Evolutionary conservation across 2,329 filamentous ascomycete genomes (phyloP), one percentile per base, ranked within the genome.

Genomic region (Fusarium xyrophilum): DNA sequence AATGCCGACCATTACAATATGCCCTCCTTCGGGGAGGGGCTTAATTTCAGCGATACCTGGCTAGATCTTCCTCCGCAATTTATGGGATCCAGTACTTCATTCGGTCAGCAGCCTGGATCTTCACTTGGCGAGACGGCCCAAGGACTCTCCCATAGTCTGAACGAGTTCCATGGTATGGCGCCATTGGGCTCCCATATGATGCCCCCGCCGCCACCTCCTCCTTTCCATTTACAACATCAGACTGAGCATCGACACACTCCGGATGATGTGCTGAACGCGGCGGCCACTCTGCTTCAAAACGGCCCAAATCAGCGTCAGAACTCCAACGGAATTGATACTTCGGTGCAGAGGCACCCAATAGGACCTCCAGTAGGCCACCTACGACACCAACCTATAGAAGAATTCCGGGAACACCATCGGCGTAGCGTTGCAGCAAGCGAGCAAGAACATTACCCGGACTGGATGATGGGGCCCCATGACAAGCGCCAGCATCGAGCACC

Each of bases 21-120:
- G 63, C 78, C 81, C 35, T 83, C 83, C 9, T 86, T 84, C 64
- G 83, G 83, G 44, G 84, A 86, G 48, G 72, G 83, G 13, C 79
- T 83, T 38, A 81, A 81, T 68, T 84, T 81, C 69, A 84, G 76
- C 71, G 83, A 84, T 40, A 79, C 81, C 57, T 89, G 86, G 86
- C 76, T 82, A 47, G 86, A 88, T 61, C 79, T 90, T 23, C 89
- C 89, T 8, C 89, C 89, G 3, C 84, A 84, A 50, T 88, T 91
- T 68, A 86, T 91, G 79, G 89, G 89, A 52, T 87, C 89, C 15
- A 82, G 86, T 2, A 90, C 89, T 23, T 90, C 88, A 6, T 86
- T 86, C 67, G 88, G 88, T 21, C 84, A 86, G 51, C 85, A 86
- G 36, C 78, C 81, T 17, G 73, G 75, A 38, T 68, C 76, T 10